Evolutionary conservation across 345 rosid species (phyloP), one percentile per base, ranked within the genome.

Genomic region (Eucalyptus victrix): DNA sequence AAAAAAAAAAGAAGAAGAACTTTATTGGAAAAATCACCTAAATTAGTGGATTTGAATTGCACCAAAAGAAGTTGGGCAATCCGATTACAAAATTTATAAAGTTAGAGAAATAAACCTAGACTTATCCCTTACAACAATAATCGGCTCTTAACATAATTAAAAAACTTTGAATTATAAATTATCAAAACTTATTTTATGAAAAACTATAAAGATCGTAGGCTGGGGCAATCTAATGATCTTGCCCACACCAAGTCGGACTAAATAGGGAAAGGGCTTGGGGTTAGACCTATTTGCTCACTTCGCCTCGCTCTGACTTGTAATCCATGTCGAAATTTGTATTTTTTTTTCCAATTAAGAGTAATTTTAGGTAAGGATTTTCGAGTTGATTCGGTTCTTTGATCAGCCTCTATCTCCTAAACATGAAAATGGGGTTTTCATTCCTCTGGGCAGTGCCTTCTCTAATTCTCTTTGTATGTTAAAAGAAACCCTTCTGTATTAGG

Each of bases 361-460:
- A 10, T 3, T 69, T 9, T 18, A 69, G 13, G 4, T 34, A 34
- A 69, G 13, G 24, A 34, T 32, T 69, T 9, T 34, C 1, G 44
- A 2, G 1, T 69, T 0, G 1, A 34, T 69, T 69, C 1, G 0
- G 24, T 11, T 37, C 15, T 21, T 7, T 0, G 5, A 2, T 19
- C 0, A 1, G 15, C 3, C 45, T 19, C 81, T 19, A 19, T 3
- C 24, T 37, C 45, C 16, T 42, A 72, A 72, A 72, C 45, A 37
- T 72, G 45, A 5, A 19, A 37, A 6, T 32, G 0, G 42, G 42
- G 80, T 32, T 32, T 17, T 32, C 42, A 8, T 32, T 32, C 80
- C 0, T 5, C 0, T 32, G 80, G 80, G 7, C 24, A 69, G 24
- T 5, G 42, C 24, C 80, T 69, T 69, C 80, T 18, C 44, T 2